Conservation (phyloP, 176 grass and related monocot species). For the Hyparrhenia diplandra region DNA sequence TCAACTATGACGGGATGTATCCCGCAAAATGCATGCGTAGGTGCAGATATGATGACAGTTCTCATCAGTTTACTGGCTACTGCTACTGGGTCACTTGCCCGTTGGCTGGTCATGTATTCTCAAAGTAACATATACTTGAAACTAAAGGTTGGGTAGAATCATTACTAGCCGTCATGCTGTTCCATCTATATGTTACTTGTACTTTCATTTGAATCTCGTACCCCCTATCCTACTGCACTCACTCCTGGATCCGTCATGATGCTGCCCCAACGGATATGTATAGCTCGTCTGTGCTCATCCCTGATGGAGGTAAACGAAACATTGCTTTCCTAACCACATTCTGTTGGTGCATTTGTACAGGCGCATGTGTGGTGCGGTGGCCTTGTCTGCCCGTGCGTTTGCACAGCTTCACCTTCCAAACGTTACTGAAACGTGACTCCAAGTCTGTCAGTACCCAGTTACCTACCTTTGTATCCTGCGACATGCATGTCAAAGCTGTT, state of each 20-base stretch:
- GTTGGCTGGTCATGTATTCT: constrained; percentile 15
- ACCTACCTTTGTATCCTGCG: constrained; percentile 12
- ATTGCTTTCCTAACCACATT: constrained; percentile 38
- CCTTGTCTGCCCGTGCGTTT: constrained; percentile 21
- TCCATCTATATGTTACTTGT: constrained; percentile 4
- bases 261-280: constrained; percentile 15
- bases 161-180: constrained; percentile 14
- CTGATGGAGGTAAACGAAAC: constrained; percentile 36
- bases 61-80: neutral
- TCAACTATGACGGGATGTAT: neutral
- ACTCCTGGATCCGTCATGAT: neutral
- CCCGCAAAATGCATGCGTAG: neutral
- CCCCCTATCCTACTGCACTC: neutral
- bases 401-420: constrained; percentile 34
- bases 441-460: constrained; percentile 35
- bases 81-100: constrained; percentile 19
- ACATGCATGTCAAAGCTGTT: neutral
- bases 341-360: neutral
- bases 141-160: constrained; percentile 28
- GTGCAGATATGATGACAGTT: neutral
- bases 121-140: constrained; percentile 29
- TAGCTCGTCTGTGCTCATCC: neutral
- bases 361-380: constrained; percentile 28
- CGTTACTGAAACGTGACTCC: constrained; percentile 50
- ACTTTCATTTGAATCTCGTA: neutral